Conservation (phyloP, 306 rosid genomes). For the Vigna hirtella region DNA sequence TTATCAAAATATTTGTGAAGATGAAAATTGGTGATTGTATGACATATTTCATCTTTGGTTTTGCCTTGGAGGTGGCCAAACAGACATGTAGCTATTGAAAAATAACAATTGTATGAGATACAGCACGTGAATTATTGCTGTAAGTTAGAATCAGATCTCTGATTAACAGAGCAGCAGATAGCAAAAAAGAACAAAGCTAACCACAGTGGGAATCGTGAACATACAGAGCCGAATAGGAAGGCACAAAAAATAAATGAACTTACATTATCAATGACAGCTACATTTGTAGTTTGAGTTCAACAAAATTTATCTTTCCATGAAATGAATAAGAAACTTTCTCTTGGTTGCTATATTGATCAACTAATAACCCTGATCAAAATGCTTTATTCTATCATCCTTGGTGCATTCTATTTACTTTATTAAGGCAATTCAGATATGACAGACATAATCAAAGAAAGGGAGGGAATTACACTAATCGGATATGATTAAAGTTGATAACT, state of each 20-base stretch:
- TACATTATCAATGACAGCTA: slow-evolving; percentile 26
- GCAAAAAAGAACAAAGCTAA: slow-evolving; percentile 34
- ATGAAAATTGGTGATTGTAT: slow-evolving; percentile 11
- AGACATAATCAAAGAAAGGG: no score
- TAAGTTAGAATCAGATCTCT: slow-evolving; percentile 33
- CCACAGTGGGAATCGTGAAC: slow-evolving; percentile 38
- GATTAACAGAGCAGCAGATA: slow-evolving; percentile 29
- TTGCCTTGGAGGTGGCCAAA: slow-evolving; percentile 35
- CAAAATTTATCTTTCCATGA: slow-evolving; percentile 18
- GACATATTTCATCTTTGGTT: slow-evolving; percentile 21
- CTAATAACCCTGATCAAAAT: slow-evolving; percentile 10
- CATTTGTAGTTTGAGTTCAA: slow-evolving; percentile 31
- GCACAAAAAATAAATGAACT: slow-evolving; percentile 30
- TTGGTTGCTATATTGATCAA: slow-evolving; percentile 31
- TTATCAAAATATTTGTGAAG: slow-evolving; percentile 2
- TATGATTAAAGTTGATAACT: background rate
- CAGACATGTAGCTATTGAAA: slow-evolving; percentile 30
- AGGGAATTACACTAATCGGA: no score
- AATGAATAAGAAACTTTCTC: slow-evolving; percentile 1
- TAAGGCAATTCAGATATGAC: slow-evolving; percentile 19
- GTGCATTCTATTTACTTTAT: background rate
- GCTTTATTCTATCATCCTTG: slow-evolving; percentile 14
- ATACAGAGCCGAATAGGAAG: slow-evolving; percentile 10
- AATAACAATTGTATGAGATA: slow-evolving; percentile 14
- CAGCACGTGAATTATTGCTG: slow-evolving; percentile 32